Evolutionary conservation across 1,284 basidiomycete genomes (phyloP), one percentile per base, ranked within the genome.

Genomic region (Microbotryum violaceum): DNA sequence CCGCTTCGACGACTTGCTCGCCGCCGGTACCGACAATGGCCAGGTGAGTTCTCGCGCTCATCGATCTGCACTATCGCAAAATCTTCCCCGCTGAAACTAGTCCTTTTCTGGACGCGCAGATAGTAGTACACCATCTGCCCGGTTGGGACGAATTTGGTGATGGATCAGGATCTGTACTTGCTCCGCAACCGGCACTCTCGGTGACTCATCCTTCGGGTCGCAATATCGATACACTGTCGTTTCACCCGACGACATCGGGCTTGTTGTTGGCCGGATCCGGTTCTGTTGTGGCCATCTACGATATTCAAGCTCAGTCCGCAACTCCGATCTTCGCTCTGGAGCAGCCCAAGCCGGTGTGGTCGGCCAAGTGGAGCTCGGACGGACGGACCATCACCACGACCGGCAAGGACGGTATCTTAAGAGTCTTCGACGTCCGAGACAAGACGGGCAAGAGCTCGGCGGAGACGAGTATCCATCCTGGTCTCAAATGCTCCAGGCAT

Each of bases 161-260:
- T 18, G 12, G 12, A 14, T 42, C 37, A 42, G 37, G 37, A n/a
- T 49, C 55, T 31, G 49, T 1, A 12, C 49, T 33, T 59, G 58
- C 48, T 37, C 49, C 54, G 1, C 7, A 51, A 12, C 25, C 53
- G 47, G 46, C 31, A 14, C 14, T 58, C 6, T 49, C 55, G 25
- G 45, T 66, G 33, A 16, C 37, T 7, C 33, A 55, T 51, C 18
- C 63, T 1, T 18, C 49, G 3, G 42, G 50, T 44, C 63, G 61
- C 45, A 60, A 74, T 3, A 67, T 77, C 44, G 75, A 74, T 29
- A 69, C 66, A 50, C 50, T 78, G 45, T 37, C 70, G 3, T 71
- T 77, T 23, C 77, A 79, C 60, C 77, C 77, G 1, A 76, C 76
- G 2, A 75, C 75, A 0, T 71, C 75, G 0, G 65, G 70, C 6